phyloP scores from a whole-genome alignment of 1,139 yeast species.

The Pichia sp. region DNA sequence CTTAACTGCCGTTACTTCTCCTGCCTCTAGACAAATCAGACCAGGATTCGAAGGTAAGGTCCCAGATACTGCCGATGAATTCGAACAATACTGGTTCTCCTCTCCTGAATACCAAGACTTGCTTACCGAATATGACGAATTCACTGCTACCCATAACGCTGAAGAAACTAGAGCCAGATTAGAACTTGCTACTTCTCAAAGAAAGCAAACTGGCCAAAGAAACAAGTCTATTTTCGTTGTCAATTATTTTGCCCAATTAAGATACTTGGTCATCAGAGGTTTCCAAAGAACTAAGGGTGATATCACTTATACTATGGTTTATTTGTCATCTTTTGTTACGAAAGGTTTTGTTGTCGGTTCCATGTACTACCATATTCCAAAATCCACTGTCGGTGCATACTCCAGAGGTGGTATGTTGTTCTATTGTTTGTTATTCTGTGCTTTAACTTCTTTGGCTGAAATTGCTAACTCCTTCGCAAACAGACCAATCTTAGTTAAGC shows the following conservation, averaged over 20 bases:
- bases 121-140: constrained; percentile 31
- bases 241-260: constrained; percentile 43
- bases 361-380: constrained; percentile 44
- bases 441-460: constrained; percentile 54
- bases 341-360: constrained; percentile 55
- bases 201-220: constrained; percentile 39
- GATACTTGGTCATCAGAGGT: constrained; percentile 44
- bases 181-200: constrained; percentile 34
- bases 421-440: constrained; percentile 49
- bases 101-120: constrained; percentile 38
- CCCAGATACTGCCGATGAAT: constrained; percentile 38
- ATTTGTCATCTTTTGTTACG: constrained; percentile 39
- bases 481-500: constrained; percentile 53
- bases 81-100: constrained; percentile 42
- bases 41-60: constrained; percentile 43
- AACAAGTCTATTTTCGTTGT: constrained; percentile 42
- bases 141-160: constrained; percentile 27
- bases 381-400: constrained; percentile 45
- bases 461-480: constrained; percentile 44
- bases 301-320: constrained; percentile 42
- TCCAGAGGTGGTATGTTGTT: constrained; percentile 57
- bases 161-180: constrained; percentile 38
- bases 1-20: constrained; percentile 70
- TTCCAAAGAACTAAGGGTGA: constrained; percentile 43
- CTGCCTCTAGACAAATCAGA: constrained; percentile 54